phyloP scores from a whole-genome alignment of 768 basidiomycete genomes.

The Psilocybe cubensis region DNA sequence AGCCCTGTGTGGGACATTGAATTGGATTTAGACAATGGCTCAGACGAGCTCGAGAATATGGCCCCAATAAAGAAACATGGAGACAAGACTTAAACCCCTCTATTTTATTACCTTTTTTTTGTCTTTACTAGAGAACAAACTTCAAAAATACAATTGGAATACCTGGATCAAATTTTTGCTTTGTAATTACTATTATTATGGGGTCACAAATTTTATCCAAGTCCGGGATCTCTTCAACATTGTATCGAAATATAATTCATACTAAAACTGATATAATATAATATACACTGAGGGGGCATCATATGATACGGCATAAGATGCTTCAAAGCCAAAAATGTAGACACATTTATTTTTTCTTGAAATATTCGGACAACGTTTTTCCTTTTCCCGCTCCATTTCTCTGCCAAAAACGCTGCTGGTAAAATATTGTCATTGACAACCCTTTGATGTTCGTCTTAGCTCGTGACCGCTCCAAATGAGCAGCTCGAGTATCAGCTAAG shows the following conservation, averaged over 20 bases:
- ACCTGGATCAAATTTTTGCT: too few species aligned
- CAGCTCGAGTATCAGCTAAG: conserved; percentile 73
- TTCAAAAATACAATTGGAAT: too few species aligned
- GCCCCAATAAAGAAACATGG: neutral
- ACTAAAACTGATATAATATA: too few species aligned
- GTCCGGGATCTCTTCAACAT: too few species aligned
- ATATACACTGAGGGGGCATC: too few species aligned
- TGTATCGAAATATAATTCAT: too few species aligned
- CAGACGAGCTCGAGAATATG: conserved; percentile 1
- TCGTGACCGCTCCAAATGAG: conserved; percentile 76
- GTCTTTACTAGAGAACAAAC: too few species aligned
- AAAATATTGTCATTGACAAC: conserved; percentile 63
- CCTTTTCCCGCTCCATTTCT: conserved; percentile 17
- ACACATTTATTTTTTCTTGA: conserved; percentile 27
- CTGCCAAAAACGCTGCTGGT: conserved; percentile 48
- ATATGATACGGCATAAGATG: too few species aligned
- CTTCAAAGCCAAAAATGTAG: neutral
- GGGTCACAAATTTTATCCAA: too few species aligned
- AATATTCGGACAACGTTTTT: conserved; percentile 26
- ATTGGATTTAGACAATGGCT: conserved; percentile 40
- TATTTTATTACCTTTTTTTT: too few species aligned
- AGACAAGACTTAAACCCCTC: too few species aligned
- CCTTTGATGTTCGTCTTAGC: conserved; percentile 72
- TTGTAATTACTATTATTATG: too few species aligned
- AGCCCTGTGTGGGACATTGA: conserved; percentile 82